These are phyloP conservation scores for Epichloe scottii DNA, from an alignment of 2,329 filamentous ascomycete genomes.

Conservation along the genomic window DNA sequence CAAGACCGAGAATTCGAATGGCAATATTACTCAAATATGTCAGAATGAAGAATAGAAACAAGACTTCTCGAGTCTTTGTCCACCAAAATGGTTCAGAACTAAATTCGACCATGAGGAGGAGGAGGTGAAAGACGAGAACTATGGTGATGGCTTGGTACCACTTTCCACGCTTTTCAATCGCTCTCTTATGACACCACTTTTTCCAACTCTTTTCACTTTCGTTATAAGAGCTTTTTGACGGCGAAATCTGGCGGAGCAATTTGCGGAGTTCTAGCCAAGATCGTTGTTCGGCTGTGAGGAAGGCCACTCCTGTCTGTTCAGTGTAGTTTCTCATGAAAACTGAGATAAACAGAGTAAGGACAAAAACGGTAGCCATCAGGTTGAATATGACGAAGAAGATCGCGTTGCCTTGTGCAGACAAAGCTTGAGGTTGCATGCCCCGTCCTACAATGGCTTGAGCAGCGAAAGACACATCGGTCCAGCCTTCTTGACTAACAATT, in stretches of 20 bases:
- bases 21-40: slow-evolving; percentile 73
- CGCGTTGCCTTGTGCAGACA: slow-evolving; percentile 68
- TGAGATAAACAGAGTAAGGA: slow-evolving; percentile 93
- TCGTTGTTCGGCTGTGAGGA: slow-evolving; percentile 86
- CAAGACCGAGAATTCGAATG: slow-evolving; percentile 76
- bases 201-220: slow-evolving; percentile 69
- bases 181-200: slow-evolving; percentile 88
- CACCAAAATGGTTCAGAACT: slow-evolving; percentile 62
- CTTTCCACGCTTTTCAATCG: slow-evolving; percentile 82
- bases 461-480: slow-evolving; percentile 83
- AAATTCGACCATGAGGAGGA: slow-evolving; percentile 76
- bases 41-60: slow-evolving; percentile 73
- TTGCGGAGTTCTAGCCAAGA: slow-evolving; percentile 95
- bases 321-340: slow-evolving; percentile 99
- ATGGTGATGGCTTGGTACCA: slow-evolving; percentile 80
- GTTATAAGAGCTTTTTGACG: slow-evolving; percentile 80
- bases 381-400: slow-evolving; percentile 96
- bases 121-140: slow-evolving; percentile 68
- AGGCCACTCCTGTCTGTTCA: slow-evolving; percentile 94
- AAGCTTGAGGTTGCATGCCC: slow-evolving; percentile 58
- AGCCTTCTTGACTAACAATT: slow-evolving; percentile 97
- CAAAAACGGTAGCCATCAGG: slow-evolving; percentile 87
- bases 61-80: slow-evolving; percentile 55
- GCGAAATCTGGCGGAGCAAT: slow-evolving; percentile 80
- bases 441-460: slow-evolving; percentile 70